Evolutionary conservation across 2,329 filamentous ascomycete genomes (phyloP), one percentile per base, ranked within the genome.

Genomic region (Spiromastix sp.): DNA sequence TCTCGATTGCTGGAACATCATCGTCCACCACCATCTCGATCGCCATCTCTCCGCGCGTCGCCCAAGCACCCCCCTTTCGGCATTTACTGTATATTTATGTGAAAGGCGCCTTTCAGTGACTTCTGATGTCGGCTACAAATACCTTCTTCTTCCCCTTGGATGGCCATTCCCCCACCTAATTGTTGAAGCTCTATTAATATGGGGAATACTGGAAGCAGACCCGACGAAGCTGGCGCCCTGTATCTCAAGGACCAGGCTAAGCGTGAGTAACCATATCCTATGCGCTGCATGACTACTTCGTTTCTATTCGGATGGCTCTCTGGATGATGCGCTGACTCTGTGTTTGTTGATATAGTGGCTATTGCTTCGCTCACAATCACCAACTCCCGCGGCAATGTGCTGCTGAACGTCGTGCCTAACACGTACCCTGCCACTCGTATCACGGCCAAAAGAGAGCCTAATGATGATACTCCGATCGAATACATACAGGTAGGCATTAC

Each of bases 201-300:
- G 91, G 91, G 91, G 56, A 86, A 82, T 68, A 79, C 95, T 63
- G 80, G 77, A 60, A 95, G 87, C 70, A 82, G 79, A 63, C 78
- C 80, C 52, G 87, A 93, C 51, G 87, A 95, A 43, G 54, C 56
- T 54, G 83, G 78, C 57, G 65, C 76, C 51, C 68, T 96, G 57
- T 93, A 82, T 60, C 70, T 96, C 56, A 81, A 83, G 66, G 91
- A 98, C 59, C 91, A 94, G 70, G 84, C 76, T 59, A 79, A 86
- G 72, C 77, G 91, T 96, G 72, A 57, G 81, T 67, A 51, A 50
- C 39, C 42, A 42, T 36, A 42, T 40, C 32, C 16, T 12, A 11
- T 9, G 10, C n/a, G 43, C 34, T 38, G 30, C 38, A 32, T 30
- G 46, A 53, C 30, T 42, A 21, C 24, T 30, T 26, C 13, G 21